Conservation (phyloP, 106 monocot genomes). For the Dioscorea zingiberensis region DNA sequence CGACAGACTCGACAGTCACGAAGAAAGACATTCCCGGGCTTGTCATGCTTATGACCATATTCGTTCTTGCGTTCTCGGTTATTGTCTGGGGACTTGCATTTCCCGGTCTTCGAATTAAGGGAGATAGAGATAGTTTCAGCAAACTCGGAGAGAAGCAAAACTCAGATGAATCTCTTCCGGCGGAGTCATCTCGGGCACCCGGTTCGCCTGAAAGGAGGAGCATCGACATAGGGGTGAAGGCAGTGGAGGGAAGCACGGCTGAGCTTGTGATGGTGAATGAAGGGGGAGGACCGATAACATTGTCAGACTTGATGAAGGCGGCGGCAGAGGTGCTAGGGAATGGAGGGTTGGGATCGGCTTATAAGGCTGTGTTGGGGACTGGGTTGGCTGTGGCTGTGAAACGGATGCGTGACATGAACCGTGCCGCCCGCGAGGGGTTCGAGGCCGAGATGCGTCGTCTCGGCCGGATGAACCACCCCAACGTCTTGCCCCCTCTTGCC, state of each 20-base stretch:
- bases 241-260: not conserved
- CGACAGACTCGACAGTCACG: not conserved
- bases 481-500: conserved; percentile 66
- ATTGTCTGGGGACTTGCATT: no score
- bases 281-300: conserved; percentile 40
- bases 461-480: conserved; percentile 55
- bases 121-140: conserved; percentile 13
- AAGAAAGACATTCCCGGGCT: not conserved
- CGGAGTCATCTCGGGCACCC: not conserved
- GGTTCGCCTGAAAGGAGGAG: not conserved
- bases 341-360: conserved; percentile 66
- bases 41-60: not conserved
- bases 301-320: conserved; percentile 83
- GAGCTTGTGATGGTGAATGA: conserved; percentile 49
- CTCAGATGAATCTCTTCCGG: not conserved
- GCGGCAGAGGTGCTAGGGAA: conserved; percentile 82
- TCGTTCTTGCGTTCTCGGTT: no score
- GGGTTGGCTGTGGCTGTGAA: conserved; percentile 60
- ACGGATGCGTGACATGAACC: conserved; percentile 65
- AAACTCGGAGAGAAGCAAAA: not conserved
- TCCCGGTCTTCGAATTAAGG: not conserved
- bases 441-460: conserved; percentile 62
- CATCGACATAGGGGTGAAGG: not conserved
- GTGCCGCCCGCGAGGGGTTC: conserved; percentile 40
- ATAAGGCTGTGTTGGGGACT: conserved; percentile 48